Percentiles rank a stretch among this genome's conserved stretches.
Conservation (phyloP, 2,329 filamentous ascomycete species). For the Dactylellina drechsleri region DNA sequence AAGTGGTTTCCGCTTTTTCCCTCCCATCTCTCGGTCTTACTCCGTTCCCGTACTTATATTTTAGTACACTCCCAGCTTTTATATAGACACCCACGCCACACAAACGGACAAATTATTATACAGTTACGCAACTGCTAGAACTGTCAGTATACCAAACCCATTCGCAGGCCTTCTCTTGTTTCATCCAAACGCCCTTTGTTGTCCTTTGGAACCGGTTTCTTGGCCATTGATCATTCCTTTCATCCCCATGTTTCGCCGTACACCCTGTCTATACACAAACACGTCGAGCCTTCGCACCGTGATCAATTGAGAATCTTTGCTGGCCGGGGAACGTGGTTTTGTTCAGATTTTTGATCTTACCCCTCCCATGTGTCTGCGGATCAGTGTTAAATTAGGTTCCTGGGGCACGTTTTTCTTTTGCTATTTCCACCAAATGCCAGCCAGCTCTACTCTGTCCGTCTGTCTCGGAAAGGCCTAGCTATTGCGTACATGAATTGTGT, state of each 20-base stretch:
- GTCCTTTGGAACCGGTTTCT: conserved; percentile 10
- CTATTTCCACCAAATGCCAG: background rate
- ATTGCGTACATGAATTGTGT: conserved; percentile 24
- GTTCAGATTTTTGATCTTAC: conserved; percentile 10
- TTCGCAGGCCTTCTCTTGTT: too few species aligned
- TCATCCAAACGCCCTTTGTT: conserved; percentile 5
- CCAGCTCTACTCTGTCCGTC: conserved; percentile 16
- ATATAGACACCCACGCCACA: conserved; percentile 22
- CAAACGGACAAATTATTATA: conserved; percentile 3
- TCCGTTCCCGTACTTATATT: conserved; percentile 35
- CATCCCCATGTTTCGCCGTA: conserved; percentile 7
- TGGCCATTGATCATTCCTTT: conserved; percentile 40
- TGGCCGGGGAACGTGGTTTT: background rate
- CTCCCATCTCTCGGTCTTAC: conserved; percentile 29
- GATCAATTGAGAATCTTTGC: background rate
- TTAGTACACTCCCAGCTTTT: conserved; percentile 24
- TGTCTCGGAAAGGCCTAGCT: conserved; percentile 18
- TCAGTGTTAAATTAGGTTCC: conserved; percentile 21
- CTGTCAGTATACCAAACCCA: conserved; percentile 17
- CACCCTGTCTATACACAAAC: conserved; percentile 2
- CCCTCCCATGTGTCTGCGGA: conserved; percentile 28
- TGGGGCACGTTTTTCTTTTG: conserved; percentile 18
- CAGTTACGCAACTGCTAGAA: conserved; percentile 14
- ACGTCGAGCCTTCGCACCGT: conserved; percentile 1
- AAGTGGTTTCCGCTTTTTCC: conserved; percentile 2